Evolutionary conservation across 2,329 filamentous ascomycete species (phyloP).

Genomic region (Cladosporium colombiae): DNA sequence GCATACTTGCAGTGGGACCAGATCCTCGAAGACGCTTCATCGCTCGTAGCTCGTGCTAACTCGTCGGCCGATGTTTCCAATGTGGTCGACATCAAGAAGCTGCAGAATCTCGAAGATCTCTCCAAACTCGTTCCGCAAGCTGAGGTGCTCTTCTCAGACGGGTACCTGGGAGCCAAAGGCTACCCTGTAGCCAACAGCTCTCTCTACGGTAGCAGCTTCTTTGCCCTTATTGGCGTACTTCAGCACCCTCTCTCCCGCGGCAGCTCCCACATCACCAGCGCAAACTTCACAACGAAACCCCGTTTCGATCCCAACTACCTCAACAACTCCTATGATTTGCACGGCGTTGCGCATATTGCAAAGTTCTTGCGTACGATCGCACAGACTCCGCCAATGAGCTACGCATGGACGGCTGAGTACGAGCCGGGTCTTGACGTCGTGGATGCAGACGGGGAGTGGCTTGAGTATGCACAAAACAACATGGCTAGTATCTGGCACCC

Average conservation of each 20-base stretch:
- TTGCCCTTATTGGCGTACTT: conserved; percentile 39
- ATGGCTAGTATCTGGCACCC: conserved; percentile 37
- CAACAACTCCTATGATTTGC: conserved; percentile 30
- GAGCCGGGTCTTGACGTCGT: conserved; percentile 24
- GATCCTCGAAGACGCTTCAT: conserved; percentile 35
- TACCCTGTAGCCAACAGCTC: conserved; percentile 36
- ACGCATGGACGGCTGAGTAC: conserved; percentile 27
- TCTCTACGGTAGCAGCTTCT: conserved; percentile 37
- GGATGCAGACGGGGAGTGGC: conserved; percentile 26
- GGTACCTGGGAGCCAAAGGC: conserved; percentile 46
- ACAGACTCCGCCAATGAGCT: conserved; percentile 42
- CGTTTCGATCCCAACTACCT: conserved; percentile 34
- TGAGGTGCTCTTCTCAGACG: conserved; percentile 49
- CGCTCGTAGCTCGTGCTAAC: conserved; percentile 38
- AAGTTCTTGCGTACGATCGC: conserved; percentile 45
- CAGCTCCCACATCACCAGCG: conserved; percentile 29
- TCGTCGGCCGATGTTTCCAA: conserved; percentile 36
- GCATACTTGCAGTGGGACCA: conserved; percentile 47
- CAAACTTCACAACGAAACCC: conserved; percentile 26
- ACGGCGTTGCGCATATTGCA: conserved; percentile 28
- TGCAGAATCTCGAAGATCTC: conserved; percentile 42
- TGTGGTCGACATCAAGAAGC: conserved; percentile 42
- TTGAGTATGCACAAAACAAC: conserved; percentile 28
- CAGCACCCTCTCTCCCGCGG: conserved; percentile 37
- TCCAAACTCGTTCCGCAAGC: conserved; percentile 42